A percentile compares a stretch with the other conserved stretches of the same genome.
Evolutionary conservation across 257 asterid genomes (phyloP).

Genomic region (Jacaranda mimosifolia): DNA sequence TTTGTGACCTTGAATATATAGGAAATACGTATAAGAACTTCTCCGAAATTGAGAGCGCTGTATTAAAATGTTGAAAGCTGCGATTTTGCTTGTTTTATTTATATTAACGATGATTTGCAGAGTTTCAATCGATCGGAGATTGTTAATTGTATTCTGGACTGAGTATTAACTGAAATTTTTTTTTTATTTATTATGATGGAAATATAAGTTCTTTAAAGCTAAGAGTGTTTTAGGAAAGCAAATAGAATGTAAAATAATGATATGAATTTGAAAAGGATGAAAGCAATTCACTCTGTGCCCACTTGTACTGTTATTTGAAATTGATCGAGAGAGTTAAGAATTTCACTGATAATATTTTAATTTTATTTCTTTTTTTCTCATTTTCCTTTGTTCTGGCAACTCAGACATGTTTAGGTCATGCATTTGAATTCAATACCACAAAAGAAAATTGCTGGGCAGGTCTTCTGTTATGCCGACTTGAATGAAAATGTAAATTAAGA

Average conservation of each 20-base stretch:
- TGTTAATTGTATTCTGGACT: background rate
- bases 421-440: background rate
- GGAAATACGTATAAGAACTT: background rate
- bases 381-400: constrained; percentile 9
- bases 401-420: constrained; percentile 14
- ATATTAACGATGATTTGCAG: background rate
- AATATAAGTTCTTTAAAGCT: background rate
- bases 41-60: background rate
- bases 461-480: background rate
- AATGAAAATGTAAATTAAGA: background rate
- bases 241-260: background rate
- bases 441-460: background rate
- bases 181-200: background rate
- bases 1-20: too few species aligned
- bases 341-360: background rate
- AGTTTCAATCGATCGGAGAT: constrained; percentile 3
- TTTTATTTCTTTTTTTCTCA: background rate
- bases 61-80: background rate
- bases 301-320: background rate
- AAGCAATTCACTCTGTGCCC: background rate
- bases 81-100: constrained; percentile 9
- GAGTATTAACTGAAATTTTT: background rate
- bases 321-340: background rate
- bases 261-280: background rate
- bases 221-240: background rate